Base-by-base conservation (phyloP, 352 stramenopile species). In the Globisporangium paroecandrum region DNA sequence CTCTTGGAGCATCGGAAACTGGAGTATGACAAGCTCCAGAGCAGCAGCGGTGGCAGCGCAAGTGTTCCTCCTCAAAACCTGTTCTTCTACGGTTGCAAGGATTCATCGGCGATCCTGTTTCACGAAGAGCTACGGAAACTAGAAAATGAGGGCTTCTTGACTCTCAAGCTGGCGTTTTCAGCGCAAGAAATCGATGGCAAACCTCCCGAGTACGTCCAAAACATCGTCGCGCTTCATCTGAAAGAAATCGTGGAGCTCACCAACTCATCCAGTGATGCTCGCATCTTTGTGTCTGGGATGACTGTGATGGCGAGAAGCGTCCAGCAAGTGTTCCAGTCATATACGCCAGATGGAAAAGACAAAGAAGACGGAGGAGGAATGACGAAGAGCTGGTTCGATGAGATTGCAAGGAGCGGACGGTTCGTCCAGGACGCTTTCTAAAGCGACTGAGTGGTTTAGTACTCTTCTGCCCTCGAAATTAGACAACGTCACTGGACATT, bases 1-100 rank as follows among this genome's bases (percentile, higher is more conserved):
- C 64, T 83, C 6, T 67, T 87, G 1, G 67, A 77, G 58, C 70
- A 83, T 36, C 74, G 78, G 3, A 65, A 77, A 62, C 24, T 70
- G 18, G 66, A 72, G 36, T 58, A 25, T 25, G 46, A 60, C 15
- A n/a, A 9, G 36, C 38, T 63, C 22, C 38, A 43, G 12, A 22
- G 7, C 4, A 20, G 5, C 4, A 47, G 12, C 38, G 4, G 41
- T n/a, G 6, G 22, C 47, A n/a, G 53, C 8, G 56, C 20, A 32
- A 46, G 4, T 5, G 36, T 20, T 34, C 15, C 27, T 43, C 49
- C 74, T 2, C 78, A 49, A n/a, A 77, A 76, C 7, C 22, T 84
- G 9, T 38, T 87, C 5, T 73, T 87, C 51, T 63, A 79, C 3
- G 77, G 72, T 7, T 75, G 69, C 20, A 65, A 60, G 0, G 69